Conservation (phyloP, 75 land plant species). For the Pseudotsuga menziesii region DNA sequence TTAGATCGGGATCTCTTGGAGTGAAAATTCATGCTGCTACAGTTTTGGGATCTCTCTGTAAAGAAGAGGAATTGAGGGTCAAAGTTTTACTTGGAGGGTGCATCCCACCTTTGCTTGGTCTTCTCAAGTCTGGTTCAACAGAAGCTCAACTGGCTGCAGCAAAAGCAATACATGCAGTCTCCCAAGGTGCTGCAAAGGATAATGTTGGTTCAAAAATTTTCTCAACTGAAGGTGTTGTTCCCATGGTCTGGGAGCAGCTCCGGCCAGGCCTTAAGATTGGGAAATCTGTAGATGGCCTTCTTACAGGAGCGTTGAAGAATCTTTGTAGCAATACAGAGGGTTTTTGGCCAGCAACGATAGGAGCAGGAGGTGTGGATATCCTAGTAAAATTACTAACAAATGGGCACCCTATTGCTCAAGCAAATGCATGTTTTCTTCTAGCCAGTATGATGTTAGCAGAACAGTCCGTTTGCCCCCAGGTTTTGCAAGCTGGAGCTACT, state of each 20-base stretch:
- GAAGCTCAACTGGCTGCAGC: slow-evolving; percentile 92
- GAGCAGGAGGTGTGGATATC: slow-evolving; percentile 84
- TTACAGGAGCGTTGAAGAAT: slow-evolving; percentile 85
- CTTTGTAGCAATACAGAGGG: slow-evolving; percentile 87
- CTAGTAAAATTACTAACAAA: slow-evolving; percentile 60
- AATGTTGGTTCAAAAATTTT: slow-evolving; percentile 98
- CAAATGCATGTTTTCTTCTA: slow-evolving; percentile 88
- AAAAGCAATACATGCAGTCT: slow-evolving; percentile 87
- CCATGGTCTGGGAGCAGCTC: slow-evolving; percentile 84
- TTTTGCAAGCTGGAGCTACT: slow-evolving; percentile 68
- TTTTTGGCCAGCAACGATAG: slow-evolving; percentile 85
- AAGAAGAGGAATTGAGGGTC: slow-evolving; percentile 88
- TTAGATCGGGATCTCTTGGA: slow-evolving; percentile 81
- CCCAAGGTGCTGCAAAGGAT: slow-evolving; percentile 88
- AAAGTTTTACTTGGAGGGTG: slow-evolving; percentile 97
- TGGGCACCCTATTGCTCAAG: slow-evolving; percentile 64
- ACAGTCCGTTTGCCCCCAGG: slow-evolving; percentile 58
- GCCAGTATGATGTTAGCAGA: slow-evolving; percentile 87
- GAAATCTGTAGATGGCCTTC: slow-evolving; percentile 54
- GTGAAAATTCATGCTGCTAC: slow-evolving; percentile 86
- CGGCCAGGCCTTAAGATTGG: slow-evolving; percentile 53
- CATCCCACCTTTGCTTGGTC: slow-evolving; percentile 91
- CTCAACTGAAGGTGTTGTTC: slow-evolving; percentile 96
- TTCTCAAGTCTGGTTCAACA: slow-evolving; percentile 68
- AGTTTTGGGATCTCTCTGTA: slow-evolving; percentile 85